phyloP scores from a whole-genome alignment of 2,329 filamentous ascomycete genomes.

The Cladosporium sp. region DNA sequence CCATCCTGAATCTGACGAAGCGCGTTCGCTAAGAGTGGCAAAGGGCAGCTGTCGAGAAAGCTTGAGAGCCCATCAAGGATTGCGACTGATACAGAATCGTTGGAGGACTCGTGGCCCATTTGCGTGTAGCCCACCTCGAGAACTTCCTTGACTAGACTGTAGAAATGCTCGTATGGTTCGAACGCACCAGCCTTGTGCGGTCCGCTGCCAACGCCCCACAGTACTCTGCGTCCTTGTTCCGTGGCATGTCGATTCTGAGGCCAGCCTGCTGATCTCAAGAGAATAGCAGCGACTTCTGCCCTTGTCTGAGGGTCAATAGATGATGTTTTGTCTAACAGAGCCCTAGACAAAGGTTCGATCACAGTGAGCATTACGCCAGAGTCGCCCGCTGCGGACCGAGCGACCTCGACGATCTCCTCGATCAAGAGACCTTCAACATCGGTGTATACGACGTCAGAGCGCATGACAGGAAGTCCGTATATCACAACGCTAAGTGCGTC shows the following conservation, averaged over 20 bases:
- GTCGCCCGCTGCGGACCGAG: constrained; percentile 46
- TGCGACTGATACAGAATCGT: constrained; percentile 26
- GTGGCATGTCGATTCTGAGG: constrained; percentile 59
- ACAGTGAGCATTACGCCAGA: constrained; percentile 61
- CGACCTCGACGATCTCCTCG: constrained; percentile 1
- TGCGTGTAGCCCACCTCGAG: constrained; percentile 52
- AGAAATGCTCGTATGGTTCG: constrained; percentile 63
- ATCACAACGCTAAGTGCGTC: constrained; percentile 64
- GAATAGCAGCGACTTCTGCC: constrained; percentile 1
- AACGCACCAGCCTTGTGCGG: constrained; percentile 33
- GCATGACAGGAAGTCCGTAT: constrained; percentile 45
- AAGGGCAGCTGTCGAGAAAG: constrained; percentile 42
- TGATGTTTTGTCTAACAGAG: constrained; percentile 5
- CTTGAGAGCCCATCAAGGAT: constrained; percentile 35
- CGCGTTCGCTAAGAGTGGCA: constrained; percentile 34
- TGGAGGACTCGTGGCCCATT: constrained; percentile 27
- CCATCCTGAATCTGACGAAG: constrained; percentile 15
- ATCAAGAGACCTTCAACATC: neutral
- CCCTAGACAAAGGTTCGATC: constrained; percentile 49
- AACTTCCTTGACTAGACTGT: constrained; percentile 53
- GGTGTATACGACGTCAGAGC: neutral
- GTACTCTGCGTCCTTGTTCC: constrained; percentile 58
- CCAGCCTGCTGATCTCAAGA: constrained; percentile 29
- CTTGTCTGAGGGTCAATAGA: constrained; percentile 11
- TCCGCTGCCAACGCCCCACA: constrained; percentile 56